Evolutionary conservation across 306 rosid genomes (phyloP).

Genomic region (Sicyos edulis): DNA sequence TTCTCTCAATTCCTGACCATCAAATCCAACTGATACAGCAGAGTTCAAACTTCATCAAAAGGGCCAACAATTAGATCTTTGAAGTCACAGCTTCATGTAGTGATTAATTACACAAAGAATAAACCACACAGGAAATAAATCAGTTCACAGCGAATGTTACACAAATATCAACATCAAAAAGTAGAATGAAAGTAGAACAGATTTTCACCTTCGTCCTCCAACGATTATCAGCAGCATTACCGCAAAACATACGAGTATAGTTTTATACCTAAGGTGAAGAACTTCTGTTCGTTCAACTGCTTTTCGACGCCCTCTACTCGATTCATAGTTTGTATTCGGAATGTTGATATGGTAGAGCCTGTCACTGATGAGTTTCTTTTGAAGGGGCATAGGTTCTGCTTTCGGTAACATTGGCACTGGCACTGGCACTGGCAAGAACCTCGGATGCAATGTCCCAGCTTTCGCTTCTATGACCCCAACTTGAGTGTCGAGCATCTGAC

Average conservation of each 20-base stretch:
- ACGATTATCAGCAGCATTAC: slow-evolving; percentile 34
- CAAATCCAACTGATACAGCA: too few relatives aligned
- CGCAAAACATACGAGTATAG: neutral
- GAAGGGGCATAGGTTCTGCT: slow-evolving; percentile 53
- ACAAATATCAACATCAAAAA: slow-evolving; percentile 19
- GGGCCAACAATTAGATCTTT: slow-evolving; percentile 7
- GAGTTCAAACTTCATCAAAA: neutral
- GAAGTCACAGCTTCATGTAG: slow-evolving; percentile 3
- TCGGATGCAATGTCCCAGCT: slow-evolving; percentile 79
- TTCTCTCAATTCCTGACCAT: too few relatives aligned
- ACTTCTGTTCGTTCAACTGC: neutral
- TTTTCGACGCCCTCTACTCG: neutral
- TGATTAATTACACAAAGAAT: slow-evolving; percentile 47
- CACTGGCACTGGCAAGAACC: slow-evolving; percentile 47
- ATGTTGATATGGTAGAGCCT: neutral
- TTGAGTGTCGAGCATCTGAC: slow-evolving; percentile 58
- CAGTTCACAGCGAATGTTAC: slow-evolving; percentile 31
- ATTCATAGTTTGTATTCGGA: neutral
- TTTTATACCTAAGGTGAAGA: neutral
- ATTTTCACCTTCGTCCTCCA: slow-evolving; percentile 27
- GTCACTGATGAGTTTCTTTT: slow-evolving; percentile 49
- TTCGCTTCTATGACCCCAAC: slow-evolving; percentile 77
- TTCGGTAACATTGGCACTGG: slow-evolving; percentile 55
- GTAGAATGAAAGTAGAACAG: slow-evolving; percentile 1
- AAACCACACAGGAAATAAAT: slow-evolving; percentile 27